Evolutionary conservation across 129 eudicot genomes (phyloP).

Genomic region (Gnaphalium uliginosum): DNA sequence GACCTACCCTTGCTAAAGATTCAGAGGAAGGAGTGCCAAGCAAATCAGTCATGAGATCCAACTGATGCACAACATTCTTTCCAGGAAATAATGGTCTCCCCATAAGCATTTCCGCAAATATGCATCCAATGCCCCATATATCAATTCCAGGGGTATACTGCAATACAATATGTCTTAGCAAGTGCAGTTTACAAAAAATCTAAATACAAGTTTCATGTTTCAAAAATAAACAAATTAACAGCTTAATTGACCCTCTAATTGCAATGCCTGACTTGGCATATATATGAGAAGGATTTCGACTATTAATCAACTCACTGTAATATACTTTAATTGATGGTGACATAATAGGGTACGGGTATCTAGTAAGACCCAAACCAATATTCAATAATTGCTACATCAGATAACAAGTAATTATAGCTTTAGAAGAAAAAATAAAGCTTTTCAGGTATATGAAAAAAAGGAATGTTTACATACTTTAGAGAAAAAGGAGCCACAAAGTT

Average conservation of each 20-base stretch:
- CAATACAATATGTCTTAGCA: constrained; percentile 35
- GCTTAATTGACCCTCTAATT: neutral
- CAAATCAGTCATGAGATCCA: constrained; percentile 86
- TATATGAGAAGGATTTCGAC: neutral
- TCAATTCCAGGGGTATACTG: constrained; percentile 96
- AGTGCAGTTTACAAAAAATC: neutral
- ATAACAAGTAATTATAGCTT: neutral
- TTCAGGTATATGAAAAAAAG: neutral
- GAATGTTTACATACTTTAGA: constrained; percentile 52
- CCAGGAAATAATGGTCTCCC: constrained; percentile 95
- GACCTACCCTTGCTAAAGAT: constrained; percentile 57
- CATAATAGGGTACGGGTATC: neutral
- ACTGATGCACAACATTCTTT: constrained; percentile 83
- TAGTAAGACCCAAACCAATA: neutral
- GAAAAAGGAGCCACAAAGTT: constrained; percentile 89
- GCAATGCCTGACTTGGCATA: neutral
- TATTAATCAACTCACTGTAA: neutral
- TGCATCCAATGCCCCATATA: constrained; percentile 97
- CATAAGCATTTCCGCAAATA: constrained; percentile 86
- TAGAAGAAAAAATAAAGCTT: neutral
- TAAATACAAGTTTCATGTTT: constrained; percentile 1
- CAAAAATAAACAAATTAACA: neutral
- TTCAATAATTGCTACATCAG: neutral
- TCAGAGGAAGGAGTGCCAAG: constrained; percentile 92
- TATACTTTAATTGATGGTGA: neutral